Evolutionary conservation across 148 eudicot species (phyloP), one percentile per base, ranked within the genome.

Genomic region (Pouteria glomerata): DNA sequence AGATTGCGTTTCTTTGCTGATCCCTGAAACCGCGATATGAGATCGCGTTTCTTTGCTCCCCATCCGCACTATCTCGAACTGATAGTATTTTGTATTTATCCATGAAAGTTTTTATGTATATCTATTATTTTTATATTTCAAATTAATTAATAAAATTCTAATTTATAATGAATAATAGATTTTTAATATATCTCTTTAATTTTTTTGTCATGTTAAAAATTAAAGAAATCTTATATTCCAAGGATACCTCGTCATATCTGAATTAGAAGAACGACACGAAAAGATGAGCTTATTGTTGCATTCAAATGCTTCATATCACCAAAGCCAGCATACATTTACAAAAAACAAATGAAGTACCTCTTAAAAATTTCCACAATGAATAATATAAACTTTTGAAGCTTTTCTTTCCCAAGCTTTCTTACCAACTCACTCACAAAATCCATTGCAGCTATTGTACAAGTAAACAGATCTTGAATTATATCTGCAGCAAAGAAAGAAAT

Each of bases 381-480:
- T 57, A 88, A 79, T 65, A 96, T 72, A 69, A 96, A 96, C 81
- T 96, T 96, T 21, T 92, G 99, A 79, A 96, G 88, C 75, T 96
- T 96, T 70, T 92, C 99, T 72, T 96, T 96, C n/a, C 92, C 96
- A 29, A 96, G 99, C 76, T 90, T 96, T 71, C 99, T 85, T 6
- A 96, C 94, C 86, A 96, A 80, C 87, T 96, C 99, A 80, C 90
- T 89, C 39, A 96, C 99, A 75, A 96, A 96, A 76, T 96, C 99
- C 97, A 96, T 92, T 71, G 99, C 96, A 34, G 99, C 99, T 76
- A 97, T 96, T 69, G 92, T 86, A 57, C 97, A 96, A 82, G 97
- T 96, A 63, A 92, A 96, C 57, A 96, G 73, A 77, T 96, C 99
- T 80, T 96, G 97, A 76, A 39, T 39, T 39, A 39, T 39, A 39